Evolutionary conservation across 1,139 yeast species (phyloP), one percentile per base, ranked within the genome.

Genomic region (Sugiyamaella sp.): DNA sequence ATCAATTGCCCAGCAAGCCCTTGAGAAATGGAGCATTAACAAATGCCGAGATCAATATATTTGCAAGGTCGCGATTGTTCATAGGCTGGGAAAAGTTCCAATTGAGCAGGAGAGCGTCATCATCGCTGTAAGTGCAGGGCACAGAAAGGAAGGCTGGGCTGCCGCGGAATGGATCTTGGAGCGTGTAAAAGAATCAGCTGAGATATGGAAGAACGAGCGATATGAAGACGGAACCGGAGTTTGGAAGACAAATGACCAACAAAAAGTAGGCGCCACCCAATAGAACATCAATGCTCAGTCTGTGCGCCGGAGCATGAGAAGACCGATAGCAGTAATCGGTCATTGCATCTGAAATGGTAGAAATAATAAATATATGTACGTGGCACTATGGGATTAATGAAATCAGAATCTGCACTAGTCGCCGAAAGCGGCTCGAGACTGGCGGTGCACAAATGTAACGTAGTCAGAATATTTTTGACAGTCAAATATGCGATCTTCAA

Each of bases 401-500:
- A 5, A 5, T 19, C 10, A 35, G 4, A 35, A 19, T 21, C 21
- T 6, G 6, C n/a, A n/a, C 22, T 33, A 44, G 17, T 44, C 40
- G 5, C 32, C 47, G 21, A 33, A 32, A 27, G 47, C 40, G 22
- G 40, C 48, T n/a, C 48, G 14, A 8, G 72, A 72, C n/a, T 62
- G 61, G 1, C 69, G 66, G 53, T 71, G 74, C 22, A 71, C 63
- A 38, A 58, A 60, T 20, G 65, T 56, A 9, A 71, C 67, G 53
- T 57, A 71, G 41, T 69, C 71, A 2, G 57, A 46, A 53, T 71
- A 71, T 17, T 63, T 60, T 19, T 60, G 63, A 25, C 63, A 55
- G 29, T 65, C 69, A 46, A 61, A 57, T 22, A 85, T 78, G 54
- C 84, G 78, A 66, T 93, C 99, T 64, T 93, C 98, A 24, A 85